These are phyloP conservation scores for Dendrobium catenatum DNA, from an alignment of 106 monocot genomes.

Conservation along the genomic window DNA sequence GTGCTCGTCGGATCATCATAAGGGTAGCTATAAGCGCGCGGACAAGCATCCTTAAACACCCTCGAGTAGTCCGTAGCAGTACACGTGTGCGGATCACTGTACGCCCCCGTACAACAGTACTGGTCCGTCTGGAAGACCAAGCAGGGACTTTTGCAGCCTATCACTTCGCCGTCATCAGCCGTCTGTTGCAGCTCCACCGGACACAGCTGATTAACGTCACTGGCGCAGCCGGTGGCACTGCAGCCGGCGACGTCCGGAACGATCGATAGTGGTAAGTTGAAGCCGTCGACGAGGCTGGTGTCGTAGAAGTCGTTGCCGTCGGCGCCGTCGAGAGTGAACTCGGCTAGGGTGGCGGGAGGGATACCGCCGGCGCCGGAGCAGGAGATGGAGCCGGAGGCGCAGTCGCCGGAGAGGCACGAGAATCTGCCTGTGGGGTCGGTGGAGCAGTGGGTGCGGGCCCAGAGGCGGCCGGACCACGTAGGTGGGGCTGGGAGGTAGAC, in stretches of 20 bases:
- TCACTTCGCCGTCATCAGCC: not conserved
- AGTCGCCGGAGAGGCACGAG: conserved; percentile 24
- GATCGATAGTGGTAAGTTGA: conserved; percentile 34
- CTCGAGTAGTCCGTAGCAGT: not conserved
- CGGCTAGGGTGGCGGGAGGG: conserved; percentile 26
- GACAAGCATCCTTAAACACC: conserved; percentile 4
- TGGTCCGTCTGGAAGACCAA: not conserved
- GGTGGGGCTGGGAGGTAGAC: not conserved
- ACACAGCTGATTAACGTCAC: conserved; percentile 20
- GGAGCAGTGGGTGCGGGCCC: conserved; percentile 32
- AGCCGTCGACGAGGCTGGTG: conserved; percentile 44
- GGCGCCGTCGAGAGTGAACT: conserved; percentile 35
- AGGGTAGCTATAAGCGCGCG: conserved; percentile 12
- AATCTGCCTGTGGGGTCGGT: conserved; percentile 21
- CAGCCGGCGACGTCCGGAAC: conserved; percentile 6
- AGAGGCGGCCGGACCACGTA: conserved; percentile 36
- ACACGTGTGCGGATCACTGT: not conserved
- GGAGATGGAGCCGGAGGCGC: conserved; percentile 10
- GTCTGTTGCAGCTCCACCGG: not conserved
- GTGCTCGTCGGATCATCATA: conserved; percentile 13
- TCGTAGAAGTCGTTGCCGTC: conserved; percentile 40
- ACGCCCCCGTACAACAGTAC: conserved; percentile 7
- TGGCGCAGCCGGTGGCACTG: conserved; percentile 16
- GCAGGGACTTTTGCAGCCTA: conserved; percentile 4
- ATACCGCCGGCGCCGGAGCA: conserved; percentile 31